Base-by-base conservation (phyloP, 75 land plant genomes). In the Pinus tabuliformis region DNA sequence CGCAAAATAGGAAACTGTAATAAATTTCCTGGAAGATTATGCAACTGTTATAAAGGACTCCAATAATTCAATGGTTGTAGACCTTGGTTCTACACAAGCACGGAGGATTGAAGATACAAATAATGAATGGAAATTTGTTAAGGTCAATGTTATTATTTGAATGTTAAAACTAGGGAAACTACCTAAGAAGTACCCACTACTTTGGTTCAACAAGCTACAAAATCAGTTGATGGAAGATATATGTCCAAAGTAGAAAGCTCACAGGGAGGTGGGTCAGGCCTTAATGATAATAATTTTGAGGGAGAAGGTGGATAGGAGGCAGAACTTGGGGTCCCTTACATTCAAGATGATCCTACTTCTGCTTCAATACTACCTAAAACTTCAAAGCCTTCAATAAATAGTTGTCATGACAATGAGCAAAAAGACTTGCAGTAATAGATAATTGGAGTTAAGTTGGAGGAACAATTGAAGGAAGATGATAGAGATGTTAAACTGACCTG, bases 121-220 rank as follows among this genome's bases (percentile, higher is more conserved):
- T 70, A 78, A 77, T 73, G 87, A 83, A 15, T 95, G 98, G 98
- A 86, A 88, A 79, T 79, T 86, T 21, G 87, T 93, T 76, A 63
- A 88, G 81, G 84, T 75, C 82, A 83, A 54, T 93, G 88, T 74
- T 93, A 93, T 78, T 95, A 89, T 73, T 95, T 96, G 98, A 95
- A 95, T 75, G 82, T 76, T 71, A 83, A 59, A 52, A 95, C 98
- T 30, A 94, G 98, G 39, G 98, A 93, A 77, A 95, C 96, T 60
- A 89, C 96, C 24, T 95, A 94, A 96, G 92, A 87, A 64, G 84
- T 81, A 39, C 98, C 96, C 24, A 49, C 59, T 42, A 75, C 71
- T 72, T 59, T 82, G 76, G 36, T 68, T 74, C 78, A 70, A 37
- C n/a, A 33, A 12, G 54, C 66, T 5, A 15, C 60, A 58, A 3